Percentiles rank a stretch among this genome's conserved stretches.
phyloP scores from a whole-genome alignment of 805 yeast species.

The Wickerhamomyces xylosicus region DNA sequence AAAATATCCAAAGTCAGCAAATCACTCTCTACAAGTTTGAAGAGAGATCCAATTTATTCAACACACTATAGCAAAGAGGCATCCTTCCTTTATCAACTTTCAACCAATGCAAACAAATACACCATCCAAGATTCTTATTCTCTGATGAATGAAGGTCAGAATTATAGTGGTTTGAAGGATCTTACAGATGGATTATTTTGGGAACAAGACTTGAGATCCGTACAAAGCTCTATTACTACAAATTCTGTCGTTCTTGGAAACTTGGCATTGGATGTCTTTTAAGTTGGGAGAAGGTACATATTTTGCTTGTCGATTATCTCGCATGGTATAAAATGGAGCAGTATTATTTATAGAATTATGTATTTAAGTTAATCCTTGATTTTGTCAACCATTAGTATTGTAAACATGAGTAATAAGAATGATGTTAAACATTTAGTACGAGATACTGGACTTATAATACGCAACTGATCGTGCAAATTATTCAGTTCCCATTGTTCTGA shows the following conservation, averaged over 20 bases:
- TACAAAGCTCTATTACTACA: not conserved
- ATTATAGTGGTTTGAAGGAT: too few species aligned
- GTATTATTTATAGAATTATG: too few species aligned
- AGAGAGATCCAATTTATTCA: conserved; percentile 6
- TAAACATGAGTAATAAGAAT: too few species aligned
- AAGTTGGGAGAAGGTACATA: too few species aligned
- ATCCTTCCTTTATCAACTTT: not conserved
- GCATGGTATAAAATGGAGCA: too few species aligned
- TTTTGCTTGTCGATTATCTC: too few species aligned
- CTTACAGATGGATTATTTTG: not conserved
- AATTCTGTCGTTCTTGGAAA: not conserved
- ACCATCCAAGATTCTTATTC: not conserved
- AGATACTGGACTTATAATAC: too few species aligned
- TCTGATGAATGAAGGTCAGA: not conserved
- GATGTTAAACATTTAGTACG: too few species aligned
- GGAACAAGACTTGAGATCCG: not conserved
- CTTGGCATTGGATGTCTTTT: not conserved
- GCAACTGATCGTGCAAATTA: too few species aligned
- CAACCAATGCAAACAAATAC: not conserved
- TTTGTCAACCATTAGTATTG: too few species aligned
- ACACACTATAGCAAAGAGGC: not conserved
- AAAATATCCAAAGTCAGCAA: conserved; percentile 17
- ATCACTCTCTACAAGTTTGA: conserved; percentile 14
- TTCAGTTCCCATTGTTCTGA: too few species aligned
- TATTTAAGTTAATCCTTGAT: too few species aligned